Evolutionary conservation across 176 grass and related monocot genomes (phyloP).

Genomic region (Triticum monococcum): DNA sequence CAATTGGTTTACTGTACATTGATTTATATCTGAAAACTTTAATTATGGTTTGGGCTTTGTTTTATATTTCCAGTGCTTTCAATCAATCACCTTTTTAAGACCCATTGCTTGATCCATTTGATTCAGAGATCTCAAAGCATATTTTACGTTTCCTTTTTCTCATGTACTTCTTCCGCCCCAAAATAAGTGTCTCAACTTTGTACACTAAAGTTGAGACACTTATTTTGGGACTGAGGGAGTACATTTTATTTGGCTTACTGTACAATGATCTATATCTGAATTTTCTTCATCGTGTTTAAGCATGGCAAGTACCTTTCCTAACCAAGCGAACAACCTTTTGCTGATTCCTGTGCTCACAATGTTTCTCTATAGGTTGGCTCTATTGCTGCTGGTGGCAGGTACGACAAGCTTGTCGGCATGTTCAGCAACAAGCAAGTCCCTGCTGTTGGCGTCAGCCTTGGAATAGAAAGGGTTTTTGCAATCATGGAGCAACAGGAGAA

Average conservation of each 20-base stretch:
- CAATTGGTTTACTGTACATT: background rate
- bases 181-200: too few relatives aligned
- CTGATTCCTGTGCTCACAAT: conserved; percentile 24
- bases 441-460: conserved; percentile 94
- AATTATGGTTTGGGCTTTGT: background rate
- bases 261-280: background rate
- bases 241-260: background rate
- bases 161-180: background rate
- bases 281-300: background rate
- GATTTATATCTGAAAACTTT: background rate
- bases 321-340: background rate
- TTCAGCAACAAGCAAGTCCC: conserved; percentile 93
- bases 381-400: conserved; percentile 90
- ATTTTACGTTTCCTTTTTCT: background rate
- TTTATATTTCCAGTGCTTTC: background rate
- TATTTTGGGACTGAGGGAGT: too few relatives aligned
- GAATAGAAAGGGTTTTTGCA: conserved; percentile 94
- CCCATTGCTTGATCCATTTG: background rate
- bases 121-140: background rate
- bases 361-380: conserved; percentile 70
- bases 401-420: conserved; percentile 94
- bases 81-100: background rate
- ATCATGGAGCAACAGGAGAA: conserved; percentile 94
- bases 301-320: background rate
- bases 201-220: too few relatives aligned